A percentile compares a stretch with the other conserved stretches of the same genome.
phyloP scores from a whole-genome alignment of 192 early-diverging fungal species.

The Chytriomyces confervae region DNA sequence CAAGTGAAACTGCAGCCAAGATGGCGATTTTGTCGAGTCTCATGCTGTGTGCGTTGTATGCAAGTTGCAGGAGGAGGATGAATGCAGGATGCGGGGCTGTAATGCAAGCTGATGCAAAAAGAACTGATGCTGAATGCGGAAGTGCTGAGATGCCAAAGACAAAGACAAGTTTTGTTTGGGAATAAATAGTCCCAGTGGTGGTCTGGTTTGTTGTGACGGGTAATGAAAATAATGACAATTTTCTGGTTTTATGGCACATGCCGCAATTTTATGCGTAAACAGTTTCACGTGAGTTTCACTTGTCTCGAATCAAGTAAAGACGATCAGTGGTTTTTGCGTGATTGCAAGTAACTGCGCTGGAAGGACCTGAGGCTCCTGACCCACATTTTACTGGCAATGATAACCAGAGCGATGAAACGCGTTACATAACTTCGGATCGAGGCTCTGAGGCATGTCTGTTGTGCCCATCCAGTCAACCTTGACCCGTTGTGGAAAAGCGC shows the following conservation, averaged over 20 bases:
- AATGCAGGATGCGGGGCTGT: not conserved
- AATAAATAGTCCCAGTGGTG: not conserved
- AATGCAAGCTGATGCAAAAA: not conserved
- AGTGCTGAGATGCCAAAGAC: not conserved
- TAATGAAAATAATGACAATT: not conserved
- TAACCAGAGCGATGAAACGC: too few species aligned
- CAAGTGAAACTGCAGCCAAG: not conserved
- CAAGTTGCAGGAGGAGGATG: too few species aligned
- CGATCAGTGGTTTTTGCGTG: not conserved
- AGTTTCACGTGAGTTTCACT: constrained; percentile 2
- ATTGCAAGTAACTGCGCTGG: too few species aligned
- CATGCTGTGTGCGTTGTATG: not conserved
- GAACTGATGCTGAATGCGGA: not conserved
- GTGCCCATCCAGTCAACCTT: not conserved
- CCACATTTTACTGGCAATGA: too few species aligned
- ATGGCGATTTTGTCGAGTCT: not conserved
- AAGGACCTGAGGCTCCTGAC: too few species aligned
- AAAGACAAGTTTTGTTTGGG: not conserved
- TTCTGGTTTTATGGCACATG: not conserved
- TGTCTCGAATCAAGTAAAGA: not conserved
- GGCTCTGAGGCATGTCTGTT: not conserved
- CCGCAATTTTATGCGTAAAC: not conserved
- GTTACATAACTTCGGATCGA: not conserved
- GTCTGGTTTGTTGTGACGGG: not conserved
- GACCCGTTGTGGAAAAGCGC: not conserved